Evolutionary conservation across 1,284 basidiomycete species (phyloP), one percentile per base, ranked within the genome.

Genomic region (Leccinum pachyderme): DNA sequence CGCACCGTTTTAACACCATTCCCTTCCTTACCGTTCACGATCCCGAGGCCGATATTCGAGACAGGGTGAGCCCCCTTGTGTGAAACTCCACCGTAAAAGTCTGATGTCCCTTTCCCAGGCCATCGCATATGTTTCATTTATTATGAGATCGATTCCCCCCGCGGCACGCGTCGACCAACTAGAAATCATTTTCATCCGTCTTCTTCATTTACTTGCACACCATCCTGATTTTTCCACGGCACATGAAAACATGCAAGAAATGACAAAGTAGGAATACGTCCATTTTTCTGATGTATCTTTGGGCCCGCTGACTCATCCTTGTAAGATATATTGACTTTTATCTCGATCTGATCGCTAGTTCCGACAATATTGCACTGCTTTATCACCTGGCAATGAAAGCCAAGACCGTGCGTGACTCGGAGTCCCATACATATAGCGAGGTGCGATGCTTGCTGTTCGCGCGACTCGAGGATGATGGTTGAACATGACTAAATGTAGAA

Each of bases 11-110:
- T 75, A 91, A 95, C 64, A 77, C 93, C 43, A 82, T 97, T 56
- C 85, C 91, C 1, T 95, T 97, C 74, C 73, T 99, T 33, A 87
- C 89, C 0, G 90, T 94, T 0, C 88, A 93, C 60, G 97, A 99
- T 72, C 96, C 96, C 0, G 95, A 98, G 63, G 72, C 74, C 27
- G 93, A 96, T 57, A 81, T 95, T 33, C 84, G 81, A 61, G 73
- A 69, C 35, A 78, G 79, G 70, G 88, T 85, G 47, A 57, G 77
- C 57, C 18, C 39, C 15, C 18, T 9, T 49, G 35, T 41, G 13
- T 13, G 29, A 47, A 5, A 37, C 31, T 39, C 18, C 49, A 5
- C 8, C 12, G 22, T 31, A 24, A 5, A 27, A 54, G 9, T 43
- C 47, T 56, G 47, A 59, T 32, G 18, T 5, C 1, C 35, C 27